Percentiles rank a stretch among this genome's conserved stretches.
Evolutionary conservation across 2,329 filamentous ascomycete genomes (phyloP).

Genomic region (Knoxdaviesia capensis): DNA sequence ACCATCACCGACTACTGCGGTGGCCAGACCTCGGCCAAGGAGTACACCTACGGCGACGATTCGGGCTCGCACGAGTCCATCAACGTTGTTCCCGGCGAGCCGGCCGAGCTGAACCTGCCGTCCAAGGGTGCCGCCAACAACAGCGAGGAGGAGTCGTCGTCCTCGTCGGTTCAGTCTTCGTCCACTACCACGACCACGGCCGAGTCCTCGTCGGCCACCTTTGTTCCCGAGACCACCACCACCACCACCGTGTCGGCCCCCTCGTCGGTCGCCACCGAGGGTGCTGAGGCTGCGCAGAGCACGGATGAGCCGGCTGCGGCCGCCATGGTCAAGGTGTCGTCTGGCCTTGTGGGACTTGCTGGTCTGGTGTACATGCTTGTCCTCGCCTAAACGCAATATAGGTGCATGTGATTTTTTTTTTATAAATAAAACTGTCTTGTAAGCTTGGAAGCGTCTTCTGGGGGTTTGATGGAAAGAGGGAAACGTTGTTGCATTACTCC

Average conservation of each 20-base stretch:
- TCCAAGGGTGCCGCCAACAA: no score
- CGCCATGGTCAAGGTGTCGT: neutral
- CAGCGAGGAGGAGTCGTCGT: neutral
- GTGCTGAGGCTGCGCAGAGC: neutral
- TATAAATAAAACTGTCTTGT: neutral
- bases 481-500: neutral
- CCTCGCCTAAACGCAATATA: neutral
- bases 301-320: neutral
- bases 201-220: slow-evolving; percentile 6
- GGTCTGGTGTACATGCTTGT: slow-evolving; percentile 2
- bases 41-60: slow-evolving; percentile 31
- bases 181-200: slow-evolving; percentile 9
- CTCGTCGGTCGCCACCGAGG: neutral
- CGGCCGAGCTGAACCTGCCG: neutral
- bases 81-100: slow-evolving; percentile 21
- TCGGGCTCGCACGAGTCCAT: slow-evolving; percentile 30
- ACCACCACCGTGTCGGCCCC: neutral
- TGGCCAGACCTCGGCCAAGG: slow-evolving; percentile 17
- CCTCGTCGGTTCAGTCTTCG: neutral
- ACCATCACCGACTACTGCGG: slow-evolving; percentile 33
- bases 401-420: neutral
- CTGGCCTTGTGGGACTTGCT: slow-evolving; percentile 2
- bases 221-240: neutral
- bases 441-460: neutral
- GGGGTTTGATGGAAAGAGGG: neutral